phyloP scores from a whole-genome alignment of 2,329 filamentous ascomycete species.

The Dactylellina leptospora region DNA sequence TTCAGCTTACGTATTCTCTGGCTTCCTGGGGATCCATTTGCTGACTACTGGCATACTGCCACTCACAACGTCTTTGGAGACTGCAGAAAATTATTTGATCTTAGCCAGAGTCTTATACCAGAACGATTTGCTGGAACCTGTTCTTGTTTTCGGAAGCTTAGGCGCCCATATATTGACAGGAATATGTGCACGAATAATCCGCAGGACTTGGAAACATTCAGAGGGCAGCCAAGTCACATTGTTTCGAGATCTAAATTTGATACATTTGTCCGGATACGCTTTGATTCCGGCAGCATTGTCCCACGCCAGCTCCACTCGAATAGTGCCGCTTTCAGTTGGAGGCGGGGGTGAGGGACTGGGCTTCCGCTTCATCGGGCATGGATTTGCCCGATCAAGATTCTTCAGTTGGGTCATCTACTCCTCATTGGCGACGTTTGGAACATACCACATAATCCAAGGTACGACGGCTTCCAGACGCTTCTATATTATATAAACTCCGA shows the following conservation, averaged over 20 bases:
- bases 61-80: constrained; percentile 75
- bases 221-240: constrained; percentile 73
- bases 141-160: constrained; percentile 79
- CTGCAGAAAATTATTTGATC: constrained; percentile 84
- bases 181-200: constrained; percentile 76
- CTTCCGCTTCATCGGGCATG: constrained; percentile 83
- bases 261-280: constrained; percentile 76
- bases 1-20: constrained; percentile 82
- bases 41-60: constrained; percentile 84
- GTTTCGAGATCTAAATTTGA: constrained; percentile 68
- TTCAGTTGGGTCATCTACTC: constrained; percentile 54
- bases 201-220: constrained; percentile 74
- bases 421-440: constrained; percentile 52
- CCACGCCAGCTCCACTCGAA: constrained; percentile 79
- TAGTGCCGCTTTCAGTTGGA: constrained; percentile 77
- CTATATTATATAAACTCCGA: constrained; percentile 4
- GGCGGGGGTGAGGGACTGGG: constrained; percentile 88
- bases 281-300: constrained; percentile 72
- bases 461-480: not conserved
- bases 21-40: constrained; percentile 80
- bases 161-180: constrained; percentile 79
- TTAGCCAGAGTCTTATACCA: constrained; percentile 94
- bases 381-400: constrained; percentile 65
- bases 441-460: constrained; percentile 56
- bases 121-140: constrained; percentile 75